A percentile compares a stretch with the other conserved stretches of the same genome.
phyloP scores from a whole-genome alignment of 495 filamentous ascomycete species.

The Podospora comata region DNA sequence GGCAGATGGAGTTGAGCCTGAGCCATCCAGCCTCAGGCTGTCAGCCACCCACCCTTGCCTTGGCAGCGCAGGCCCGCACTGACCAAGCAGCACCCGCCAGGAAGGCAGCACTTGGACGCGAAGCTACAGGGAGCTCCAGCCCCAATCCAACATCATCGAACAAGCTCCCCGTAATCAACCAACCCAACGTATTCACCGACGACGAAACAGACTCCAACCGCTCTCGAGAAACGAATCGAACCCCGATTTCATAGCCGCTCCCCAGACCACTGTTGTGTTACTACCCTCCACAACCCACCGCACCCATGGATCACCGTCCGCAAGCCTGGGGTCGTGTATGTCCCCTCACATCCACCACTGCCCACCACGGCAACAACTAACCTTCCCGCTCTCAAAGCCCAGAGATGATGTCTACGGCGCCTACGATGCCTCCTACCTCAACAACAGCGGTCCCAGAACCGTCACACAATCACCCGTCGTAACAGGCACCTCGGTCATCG shows the following conservation, averaged over 20 bases:
- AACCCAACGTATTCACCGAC: constrained; percentile 8
- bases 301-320: constrained; percentile 85
- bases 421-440: constrained; percentile 83
- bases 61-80: constrained; percentile 23
- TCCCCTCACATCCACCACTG: constrained; percentile 27
- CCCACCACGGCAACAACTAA: constrained; percentile 11
- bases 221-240: neutral
- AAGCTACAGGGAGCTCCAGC: constrained; percentile 37
- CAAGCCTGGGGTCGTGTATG: constrained; percentile 94
- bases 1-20: constrained; percentile 1
- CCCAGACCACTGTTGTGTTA: constrained; percentile 16
- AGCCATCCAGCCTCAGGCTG: constrained; percentile 1
- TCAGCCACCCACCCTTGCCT: neutral
- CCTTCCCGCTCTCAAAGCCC: constrained; percentile 54
- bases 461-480: constrained; percentile 90
- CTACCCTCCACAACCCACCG: constrained; percentile 13
- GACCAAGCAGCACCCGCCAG: constrained; percentile 12
- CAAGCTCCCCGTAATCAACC: constrained; percentile 16
- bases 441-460: constrained; percentile 63
- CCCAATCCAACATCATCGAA: constrained; percentile 26
- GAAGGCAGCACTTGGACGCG: constrained; percentile 42
- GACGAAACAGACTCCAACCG: neutral
- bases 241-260: constrained; percentile 3
- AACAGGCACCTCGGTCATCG: constrained; percentile 92
- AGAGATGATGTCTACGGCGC: constrained; percentile 92